Base-by-base conservation (phyloP, 192 early-diverging fungal genomes). In the Umbelopsis ramanniana region DNA sequence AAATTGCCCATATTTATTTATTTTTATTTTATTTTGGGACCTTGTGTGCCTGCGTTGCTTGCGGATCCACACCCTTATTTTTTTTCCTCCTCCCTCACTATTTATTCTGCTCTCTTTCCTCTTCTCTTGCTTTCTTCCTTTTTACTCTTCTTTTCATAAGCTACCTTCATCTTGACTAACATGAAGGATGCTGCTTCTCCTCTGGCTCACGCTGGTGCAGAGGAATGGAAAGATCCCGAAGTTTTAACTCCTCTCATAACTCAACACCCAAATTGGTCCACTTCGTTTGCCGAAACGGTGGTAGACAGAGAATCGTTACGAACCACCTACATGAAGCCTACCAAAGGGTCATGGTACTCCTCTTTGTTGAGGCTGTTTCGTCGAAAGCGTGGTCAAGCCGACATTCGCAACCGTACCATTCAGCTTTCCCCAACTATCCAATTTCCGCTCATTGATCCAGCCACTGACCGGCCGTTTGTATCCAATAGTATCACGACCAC, bases 401-500 rank as follows among this genome's bases (percentile, higher is more conserved):
- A 37, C 17, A 35, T 63, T 35, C 29, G 17, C 29, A 63, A 63
- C 17, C 57, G 57, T 29, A 63, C 57, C 57, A 63, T 63, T 63
- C 57, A 26, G 11, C 26, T 63, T 63, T 38, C 57, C 19, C 57
- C 57, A 4, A 35, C 5, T 17, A 17, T 29, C 24, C 29, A 29
- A 19, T n/a, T 63, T 21, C 80, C 76, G 7, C 63, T 76, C 52
- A 74, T 83, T 71, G 78, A 87, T 50, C 74, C 79, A n/a, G 72
- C 73, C 38, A 87, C 77, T 26, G 76, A 76, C 10, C 69, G 76
- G 29, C 79, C 81, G 17, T 90, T 83, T 70, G 81, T 91, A 6
- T 75, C 81, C 63, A 91, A 91, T 72, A 75, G 77, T 12, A 84
- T 91, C 37, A 83, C 89, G 17, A 90, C 89, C 10, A 84, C 89